These are phyloP conservation scores for Podospora australis DNA, from an alignment of 495 filamentous ascomycete genomes.

Conservation along the genomic window DNA sequence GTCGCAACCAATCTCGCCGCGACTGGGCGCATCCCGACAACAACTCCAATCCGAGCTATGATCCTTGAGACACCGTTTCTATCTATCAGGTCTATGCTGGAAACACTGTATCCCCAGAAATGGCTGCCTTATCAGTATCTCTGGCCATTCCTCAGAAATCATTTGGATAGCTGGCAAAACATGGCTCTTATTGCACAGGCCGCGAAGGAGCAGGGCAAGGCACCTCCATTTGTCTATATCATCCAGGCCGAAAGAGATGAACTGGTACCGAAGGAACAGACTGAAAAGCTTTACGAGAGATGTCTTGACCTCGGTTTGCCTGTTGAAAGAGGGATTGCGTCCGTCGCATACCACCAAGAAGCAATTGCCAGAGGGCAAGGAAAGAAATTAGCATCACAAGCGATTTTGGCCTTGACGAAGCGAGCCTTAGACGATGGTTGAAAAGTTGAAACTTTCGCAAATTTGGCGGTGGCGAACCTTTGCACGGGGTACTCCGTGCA, in stretches of 20 bases:
- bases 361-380: constrained; percentile 38
- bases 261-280: constrained; percentile 55
- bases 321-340: constrained; percentile 30
- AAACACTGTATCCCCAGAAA: constrained; percentile 69
- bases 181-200: constrained; percentile 28
- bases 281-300: constrained; percentile 39
- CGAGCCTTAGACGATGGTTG: constrained; percentile 10
- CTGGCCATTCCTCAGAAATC: constrained; percentile 44
- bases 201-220: constrained; percentile 10
- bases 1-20: constrained; percentile 48
- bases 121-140: constrained; percentile 66
- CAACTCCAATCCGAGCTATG: constrained; percentile 36
- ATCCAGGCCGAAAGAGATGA: constrained; percentile 62
- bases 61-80: constrained; percentile 74
- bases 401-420: constrained; percentile 19
- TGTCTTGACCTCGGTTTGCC: constrained; percentile 35
- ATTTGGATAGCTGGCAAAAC: constrained; percentile 42
- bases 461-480: constrained; percentile 8
- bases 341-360: constrained; percentile 41
- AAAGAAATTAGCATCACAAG: constrained; percentile 33
- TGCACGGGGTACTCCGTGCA: neutral
- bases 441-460: constrained; percentile 1
- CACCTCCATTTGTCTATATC: constrained; percentile 44
- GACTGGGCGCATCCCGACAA: constrained; percentile 13
- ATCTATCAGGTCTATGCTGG: constrained; percentile 65